phyloP scores from a whole-genome alignment of 164 flowering plant genomes.

The Chimonanthus praecox region DNA sequence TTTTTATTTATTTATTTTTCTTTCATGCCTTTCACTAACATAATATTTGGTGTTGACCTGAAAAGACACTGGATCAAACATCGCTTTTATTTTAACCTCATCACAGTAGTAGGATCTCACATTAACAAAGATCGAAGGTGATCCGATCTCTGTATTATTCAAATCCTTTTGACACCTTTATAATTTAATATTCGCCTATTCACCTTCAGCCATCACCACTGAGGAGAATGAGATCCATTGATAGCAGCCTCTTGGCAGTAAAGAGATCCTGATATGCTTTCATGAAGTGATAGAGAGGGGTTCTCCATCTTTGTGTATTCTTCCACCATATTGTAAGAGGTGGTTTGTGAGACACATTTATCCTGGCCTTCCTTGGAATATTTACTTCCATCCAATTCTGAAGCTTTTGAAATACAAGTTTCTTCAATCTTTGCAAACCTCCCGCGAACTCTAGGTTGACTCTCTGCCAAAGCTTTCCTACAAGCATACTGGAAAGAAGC shows the following conservation, averaged over 20 bases:
- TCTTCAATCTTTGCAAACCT: conserved; percentile 93
- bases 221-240: background rate
- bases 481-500: conserved; percentile 90
- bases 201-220: background rate
- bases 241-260: background rate
- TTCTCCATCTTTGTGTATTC: background rate
- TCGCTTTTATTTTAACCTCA: background rate
- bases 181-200: background rate
- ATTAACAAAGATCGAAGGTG: background rate
- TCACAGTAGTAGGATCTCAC: background rate
- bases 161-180: background rate
- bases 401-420: conserved; percentile 28
- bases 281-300: background rate
- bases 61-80: too few species aligned
- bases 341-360: background rate
- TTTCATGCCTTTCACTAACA: too few species aligned
- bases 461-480: conserved; percentile 97
- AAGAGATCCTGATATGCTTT: background rate
- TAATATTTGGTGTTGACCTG: too few species aligned
- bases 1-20: too few species aligned
- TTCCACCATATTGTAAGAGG: background rate
- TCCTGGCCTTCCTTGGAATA: background rate
- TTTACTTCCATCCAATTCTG: background rate
- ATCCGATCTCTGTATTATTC: background rate
- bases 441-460: conserved; percentile 96